A percentile compares a stretch with the other conserved stretches of the same genome.
phyloP scores from a whole-genome alignment of 2,329 filamentous ascomycete species.

The Colletotrichum sp. region DNA sequence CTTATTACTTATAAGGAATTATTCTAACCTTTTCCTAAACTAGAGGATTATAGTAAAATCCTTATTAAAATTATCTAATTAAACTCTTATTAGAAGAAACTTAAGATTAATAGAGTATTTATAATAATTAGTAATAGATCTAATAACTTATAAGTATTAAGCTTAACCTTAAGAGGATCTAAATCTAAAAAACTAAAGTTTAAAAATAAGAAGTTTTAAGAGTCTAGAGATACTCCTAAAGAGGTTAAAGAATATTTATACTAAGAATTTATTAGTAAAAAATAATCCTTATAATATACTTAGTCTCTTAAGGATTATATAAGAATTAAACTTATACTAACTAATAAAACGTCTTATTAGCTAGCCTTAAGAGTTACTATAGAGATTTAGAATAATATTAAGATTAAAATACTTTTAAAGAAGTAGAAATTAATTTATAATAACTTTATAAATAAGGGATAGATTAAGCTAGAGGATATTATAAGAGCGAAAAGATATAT shows the following conservation, averaged over 20 bases:
- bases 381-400: too few species aligned
- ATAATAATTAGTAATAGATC: neutral
- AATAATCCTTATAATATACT: neutral
- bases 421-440: too few species aligned
- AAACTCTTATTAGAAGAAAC: neutral
- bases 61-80: neutral
- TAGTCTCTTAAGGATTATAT: neutral
- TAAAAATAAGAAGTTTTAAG: neutral
- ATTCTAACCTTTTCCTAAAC: neutral
- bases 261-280: neutral
- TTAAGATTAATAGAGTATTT: neutral
- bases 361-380: neutral
- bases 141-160: neutral
- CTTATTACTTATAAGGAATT: neutral
- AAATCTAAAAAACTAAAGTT: neutral
- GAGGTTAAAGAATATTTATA: neutral
- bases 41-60: neutral
- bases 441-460: too few species aligned
- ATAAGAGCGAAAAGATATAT: too few species aligned
- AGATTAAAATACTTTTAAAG: too few species aligned
- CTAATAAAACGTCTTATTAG: neutral
- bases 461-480: too few species aligned
- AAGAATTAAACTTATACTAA: neutral
- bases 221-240: neutral
- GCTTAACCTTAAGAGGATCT: neutral